phyloP scores from a whole-genome alignment of 2,329 filamentous ascomycete species.

The Penicillium sp. region DNA sequence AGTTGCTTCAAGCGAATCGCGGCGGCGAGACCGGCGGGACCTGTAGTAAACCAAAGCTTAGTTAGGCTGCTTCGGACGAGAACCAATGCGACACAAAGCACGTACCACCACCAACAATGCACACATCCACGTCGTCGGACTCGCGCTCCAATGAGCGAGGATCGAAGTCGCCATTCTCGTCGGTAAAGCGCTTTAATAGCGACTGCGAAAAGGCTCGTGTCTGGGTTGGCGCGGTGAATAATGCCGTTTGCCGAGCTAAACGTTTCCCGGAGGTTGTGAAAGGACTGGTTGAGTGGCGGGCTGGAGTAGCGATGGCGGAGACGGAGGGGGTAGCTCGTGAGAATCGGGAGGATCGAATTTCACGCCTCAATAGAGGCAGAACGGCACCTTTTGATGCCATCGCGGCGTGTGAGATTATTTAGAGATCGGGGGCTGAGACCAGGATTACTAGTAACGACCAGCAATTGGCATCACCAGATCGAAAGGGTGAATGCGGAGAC shows the following conservation, averaged over 20 bases:
- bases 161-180: constrained; percentile 62
- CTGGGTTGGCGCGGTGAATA: constrained; percentile 31
- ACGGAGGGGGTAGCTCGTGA: constrained; percentile 30
- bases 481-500: constrained; percentile 6
- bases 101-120: constrained; percentile 85
- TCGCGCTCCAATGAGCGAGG: constrained; percentile 74
- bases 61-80: constrained; percentile 1
- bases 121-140: constrained; percentile 91
- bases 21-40: constrained; percentile 88
- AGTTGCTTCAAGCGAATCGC: constrained; percentile 95
- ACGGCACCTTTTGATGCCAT: constrained; percentile 46
- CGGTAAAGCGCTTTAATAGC: constrained; percentile 42
- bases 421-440: neutral
- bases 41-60: constrained; percentile 35
- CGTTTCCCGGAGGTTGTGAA: constrained; percentile 22
- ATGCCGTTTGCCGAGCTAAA: constrained; percentile 20
- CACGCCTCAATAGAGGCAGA: constrained; percentile 45
- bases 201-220: constrained; percentile 49
- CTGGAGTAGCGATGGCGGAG: constrained; percentile 22
- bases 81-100: neutral
- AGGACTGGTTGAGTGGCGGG: constrained; percentile 21
- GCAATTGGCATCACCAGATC: constrained; percentile 18
- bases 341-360: constrained; percentile 35
- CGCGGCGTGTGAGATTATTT: constrained; percentile 5
- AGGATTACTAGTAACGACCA: constrained; percentile 13